Base-by-base conservation (phyloP, 1,139 yeast genomes). In the Spathaspora sp. region DNA sequence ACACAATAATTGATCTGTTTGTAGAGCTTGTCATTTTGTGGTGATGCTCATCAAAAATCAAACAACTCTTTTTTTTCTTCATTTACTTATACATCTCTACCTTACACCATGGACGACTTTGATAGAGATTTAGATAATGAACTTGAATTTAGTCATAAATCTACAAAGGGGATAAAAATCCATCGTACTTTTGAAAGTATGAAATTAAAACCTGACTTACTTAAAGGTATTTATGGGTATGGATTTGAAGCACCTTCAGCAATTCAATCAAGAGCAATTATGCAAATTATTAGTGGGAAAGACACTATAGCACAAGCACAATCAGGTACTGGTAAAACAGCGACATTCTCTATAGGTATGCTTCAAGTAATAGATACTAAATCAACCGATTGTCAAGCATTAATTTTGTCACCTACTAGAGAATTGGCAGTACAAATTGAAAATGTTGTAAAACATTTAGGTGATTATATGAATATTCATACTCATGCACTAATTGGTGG, bases 271-370 rank as follows among this genome's bases (percentile, higher is more conserved):
- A 76, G 98, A 56, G 99, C 97, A 31, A 93, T 93, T 47, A 80
- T 87, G 70, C 98, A 91, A 61, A 90, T 91, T 52, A 89, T 91
- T 45, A 80, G 85, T 44, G 98, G 97, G 4, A 80, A 85, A 57
- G 99, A 93, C 64, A 88, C 93, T 2, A 89, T 93, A 50, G 98
- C 98, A 18, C 99, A 93, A 67, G 97, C 98, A 9, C 99, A 93
- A 64, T 89, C 97, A 4, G 99, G 99, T 51, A 93, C 99, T 1
- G 99, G 99, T 60, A 93, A 93, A 65, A 93, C 99, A 0, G 99
- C 98, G 17, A 93, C 99, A 0, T 93, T 93, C 64, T 80, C 96
- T 13, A 89, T 93, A 47, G 96, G 97, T 9, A 86, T 89, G 85
- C 72, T 93, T 46, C 90, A 91, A 63, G 89, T 78, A 16, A 74